Conservation (phyloP, 805 yeast species). For the Wickerhamomyces strasburgensis region DNA sequence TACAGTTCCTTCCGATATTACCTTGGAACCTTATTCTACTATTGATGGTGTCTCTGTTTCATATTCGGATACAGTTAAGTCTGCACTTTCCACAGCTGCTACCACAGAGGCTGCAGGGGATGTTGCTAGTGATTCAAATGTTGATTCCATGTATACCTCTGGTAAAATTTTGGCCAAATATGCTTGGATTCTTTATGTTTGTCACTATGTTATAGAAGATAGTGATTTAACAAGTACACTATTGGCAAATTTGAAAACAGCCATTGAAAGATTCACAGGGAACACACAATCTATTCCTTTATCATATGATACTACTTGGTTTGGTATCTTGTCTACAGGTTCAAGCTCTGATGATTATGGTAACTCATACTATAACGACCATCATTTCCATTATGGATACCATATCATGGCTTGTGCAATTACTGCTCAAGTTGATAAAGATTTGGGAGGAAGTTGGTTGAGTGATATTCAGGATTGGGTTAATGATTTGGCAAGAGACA, state of each 20-base stretch:
- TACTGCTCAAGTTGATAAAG: slow-evolving; percentile 48
- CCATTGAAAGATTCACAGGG: slow-evolving; percentile 61
- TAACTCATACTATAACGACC: slow-evolving; percentile 67
- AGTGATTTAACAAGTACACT: slow-evolving; percentile 42
- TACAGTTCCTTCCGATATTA: slow-evolving; percentile 36
- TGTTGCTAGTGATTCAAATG: slow-evolving; percentile 43
- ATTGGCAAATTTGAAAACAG: slow-evolving; percentile 55
- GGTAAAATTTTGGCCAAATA: slow-evolving; percentile 89
- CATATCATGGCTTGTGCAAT: slow-evolving; percentile 70
- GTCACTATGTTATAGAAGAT: slow-evolving; percentile 61
- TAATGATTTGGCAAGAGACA: slow-evolving; percentile 58
- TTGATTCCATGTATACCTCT: slow-evolving; percentile 84
- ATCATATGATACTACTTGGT: slow-evolving; percentile 74
- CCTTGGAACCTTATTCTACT: slow-evolving; percentile 40
- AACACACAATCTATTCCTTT: slow-evolving; percentile 73
- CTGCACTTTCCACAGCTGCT: slow-evolving; percentile 32
- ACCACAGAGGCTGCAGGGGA: slow-evolving; percentile 30
- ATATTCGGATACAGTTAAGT: slow-evolving; percentile 28
- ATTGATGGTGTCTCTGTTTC: slow-evolving; percentile 24
- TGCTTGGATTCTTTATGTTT: slow-evolving; percentile 77
- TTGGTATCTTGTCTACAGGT: slow-evolving; percentile 71
- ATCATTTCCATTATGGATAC: slow-evolving; percentile 74
- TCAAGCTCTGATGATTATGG: slow-evolving; percentile 62
- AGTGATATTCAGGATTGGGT: slow-evolving; percentile 46
- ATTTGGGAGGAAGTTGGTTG: slow-evolving; percentile 51